phyloP scores from a whole-genome alignment of 108 stramenopile species.

The Fragilariopsis cylindrus region DNA sequence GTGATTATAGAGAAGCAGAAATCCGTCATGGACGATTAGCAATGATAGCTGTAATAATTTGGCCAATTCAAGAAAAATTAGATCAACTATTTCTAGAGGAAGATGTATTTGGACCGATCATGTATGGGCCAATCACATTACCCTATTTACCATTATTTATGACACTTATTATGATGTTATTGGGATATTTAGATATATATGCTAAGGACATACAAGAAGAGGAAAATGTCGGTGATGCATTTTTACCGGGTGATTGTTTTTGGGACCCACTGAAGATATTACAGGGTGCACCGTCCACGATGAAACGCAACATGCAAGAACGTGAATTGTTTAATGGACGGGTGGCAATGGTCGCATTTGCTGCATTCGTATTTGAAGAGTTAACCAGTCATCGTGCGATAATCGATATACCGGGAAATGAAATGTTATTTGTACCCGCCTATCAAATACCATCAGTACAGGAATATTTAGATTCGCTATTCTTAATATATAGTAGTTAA shows the following conservation, averaged over 20 bases:
- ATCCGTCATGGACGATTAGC: conserved; percentile 89
- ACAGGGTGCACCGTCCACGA: conserved; percentile 69
- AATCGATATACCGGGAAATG: conserved; percentile 61
- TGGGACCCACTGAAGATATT: conserved; percentile 86
- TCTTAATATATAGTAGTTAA: conserved; percentile 9
- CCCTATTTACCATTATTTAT: conserved; percentile 79
- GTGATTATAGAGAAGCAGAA: conserved; percentile 89
- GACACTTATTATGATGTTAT: conserved; percentile 76
- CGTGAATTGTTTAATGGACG: conserved; percentile 91
- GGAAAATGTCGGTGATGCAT: conserved; percentile 77
- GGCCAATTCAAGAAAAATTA: conserved; percentile 84
- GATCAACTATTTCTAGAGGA: conserved; percentile 72
- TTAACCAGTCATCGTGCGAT: conserved; percentile 61
- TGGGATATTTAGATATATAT: conserved; percentile 87
- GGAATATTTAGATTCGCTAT: conserved; percentile 64
- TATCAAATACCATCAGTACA: conserved; percentile 79
- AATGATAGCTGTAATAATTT: conserved; percentile 86
- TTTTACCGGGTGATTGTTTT: conserved; percentile 85
- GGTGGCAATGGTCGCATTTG: conserved; percentile 90
- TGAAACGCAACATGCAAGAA: conserved; percentile 91
- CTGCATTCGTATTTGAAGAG: conserved; percentile 87
- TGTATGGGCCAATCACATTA: conserved; percentile 74
- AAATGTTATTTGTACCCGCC: conserved; percentile 72
- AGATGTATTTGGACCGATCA: conserved; percentile 52
- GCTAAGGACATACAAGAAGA: conserved; percentile 68